phyloP scores from a whole-genome alignment of 108 stramenopile genomes.

The Skeletonema tropicum region DNA sequence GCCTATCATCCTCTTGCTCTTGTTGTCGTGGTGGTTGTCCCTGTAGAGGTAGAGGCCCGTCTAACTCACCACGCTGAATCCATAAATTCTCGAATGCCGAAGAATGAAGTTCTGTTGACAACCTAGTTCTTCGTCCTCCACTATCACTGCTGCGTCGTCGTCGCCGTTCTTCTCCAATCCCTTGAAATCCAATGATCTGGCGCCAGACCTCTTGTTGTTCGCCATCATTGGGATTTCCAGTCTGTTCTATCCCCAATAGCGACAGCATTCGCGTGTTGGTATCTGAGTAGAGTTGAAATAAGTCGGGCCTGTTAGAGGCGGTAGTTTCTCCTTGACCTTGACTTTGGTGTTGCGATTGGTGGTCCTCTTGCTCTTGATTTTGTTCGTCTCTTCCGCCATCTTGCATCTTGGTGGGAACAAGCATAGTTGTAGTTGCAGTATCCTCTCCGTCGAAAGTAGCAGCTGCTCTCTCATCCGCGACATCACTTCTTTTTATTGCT shows the following conservation, averaged over 20 bases:
- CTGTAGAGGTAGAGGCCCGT: background rate
- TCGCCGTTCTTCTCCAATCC: background rate
- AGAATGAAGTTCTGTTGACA: background rate
- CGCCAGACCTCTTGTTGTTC: background rate
- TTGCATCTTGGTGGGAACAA: too few species aligned
- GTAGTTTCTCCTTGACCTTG: too few species aligned
- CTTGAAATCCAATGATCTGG: background rate
- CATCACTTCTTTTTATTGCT: too few species aligned
- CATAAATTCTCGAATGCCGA: background rate
- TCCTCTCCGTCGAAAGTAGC: too few species aligned
- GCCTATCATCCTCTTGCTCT: too few species aligned
- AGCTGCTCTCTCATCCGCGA: too few species aligned
- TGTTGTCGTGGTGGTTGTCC: too few species aligned
- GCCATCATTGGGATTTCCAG: background rate
- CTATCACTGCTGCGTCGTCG: background rate
- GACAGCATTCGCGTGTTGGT: background rate
- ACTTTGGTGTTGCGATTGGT: too few species aligned
- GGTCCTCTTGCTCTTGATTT: too few species aligned
- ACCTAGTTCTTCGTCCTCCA: background rate
- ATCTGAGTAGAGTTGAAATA: background rate
- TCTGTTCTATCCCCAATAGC: background rate
- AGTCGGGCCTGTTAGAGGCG: too few species aligned
- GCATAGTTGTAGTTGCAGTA: too few species aligned
- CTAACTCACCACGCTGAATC: background rate
- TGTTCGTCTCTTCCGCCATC: too few species aligned